Evolutionary conservation across 2,329 filamentous ascomycete genomes (phyloP).

Genomic region (Phialocephala sp.): DNA sequence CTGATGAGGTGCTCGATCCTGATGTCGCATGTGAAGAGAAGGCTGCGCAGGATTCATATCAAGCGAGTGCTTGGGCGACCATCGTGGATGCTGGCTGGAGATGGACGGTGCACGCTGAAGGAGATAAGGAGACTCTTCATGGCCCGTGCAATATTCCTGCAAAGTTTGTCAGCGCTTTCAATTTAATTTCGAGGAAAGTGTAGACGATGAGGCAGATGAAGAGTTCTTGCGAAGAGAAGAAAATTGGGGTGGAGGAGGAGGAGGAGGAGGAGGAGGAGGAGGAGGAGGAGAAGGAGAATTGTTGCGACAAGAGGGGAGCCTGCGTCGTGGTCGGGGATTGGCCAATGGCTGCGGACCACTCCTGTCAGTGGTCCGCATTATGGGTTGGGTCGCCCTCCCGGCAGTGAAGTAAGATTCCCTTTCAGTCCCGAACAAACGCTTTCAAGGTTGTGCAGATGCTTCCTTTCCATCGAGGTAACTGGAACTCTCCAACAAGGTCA

Average conservation of each 20-base stretch:
- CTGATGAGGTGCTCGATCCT: not conserved
- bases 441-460: not conserved
- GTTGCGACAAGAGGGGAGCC: not conserved
- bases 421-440: not conserved
- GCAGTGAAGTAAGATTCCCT: too few relatives aligned
- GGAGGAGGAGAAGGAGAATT: not conserved
- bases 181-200: not conserved
- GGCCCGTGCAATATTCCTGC: not conserved
- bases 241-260: not conserved
- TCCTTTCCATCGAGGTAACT: conserved; percentile 17
- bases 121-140: not conserved
- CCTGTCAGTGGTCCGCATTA: conserved; percentile 2
- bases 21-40: conserved; percentile 9
- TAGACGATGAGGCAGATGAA: not conserved
- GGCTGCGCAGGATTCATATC: not conserved
- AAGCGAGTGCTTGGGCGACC: not conserved
- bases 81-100: not conserved
- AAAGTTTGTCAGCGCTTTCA: not conserved
- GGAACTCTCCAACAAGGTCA: conserved; percentile 1
- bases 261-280: not conserved
- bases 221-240: not conserved
- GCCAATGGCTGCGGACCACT: conserved; percentile 9
- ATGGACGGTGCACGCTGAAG: not conserved
- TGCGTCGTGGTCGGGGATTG: conserved; percentile 2
- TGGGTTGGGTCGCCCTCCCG: not conserved